phyloP scores from a whole-genome alignment of 352 stramenopile species.

The Pseudoperonospora humuli region DNA sequence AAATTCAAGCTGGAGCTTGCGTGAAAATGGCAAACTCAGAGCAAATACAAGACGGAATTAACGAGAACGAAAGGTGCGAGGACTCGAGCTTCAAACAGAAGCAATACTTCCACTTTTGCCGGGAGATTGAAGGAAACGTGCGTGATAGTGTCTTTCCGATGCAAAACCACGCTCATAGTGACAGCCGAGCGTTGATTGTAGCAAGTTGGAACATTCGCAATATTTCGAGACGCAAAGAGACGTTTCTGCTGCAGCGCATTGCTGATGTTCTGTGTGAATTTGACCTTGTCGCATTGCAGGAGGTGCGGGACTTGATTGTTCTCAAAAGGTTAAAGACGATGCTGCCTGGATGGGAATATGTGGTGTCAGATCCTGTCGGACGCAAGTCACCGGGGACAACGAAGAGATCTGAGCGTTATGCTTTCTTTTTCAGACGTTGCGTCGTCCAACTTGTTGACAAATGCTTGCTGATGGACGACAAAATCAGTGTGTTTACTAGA shows the following conservation, averaged over 20 bases:
- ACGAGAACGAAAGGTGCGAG: neutral
- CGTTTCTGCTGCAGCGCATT: constrained; percentile 36
- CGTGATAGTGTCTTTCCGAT: constrained; percentile 28
- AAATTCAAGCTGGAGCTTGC: constrained; percentile 22
- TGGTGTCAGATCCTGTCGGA: constrained; percentile 37
- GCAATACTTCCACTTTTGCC: constrained; percentile 25
- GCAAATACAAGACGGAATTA: neutral
- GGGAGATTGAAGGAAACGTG: constrained; percentile 27
- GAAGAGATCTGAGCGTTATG: constrained; percentile 38
- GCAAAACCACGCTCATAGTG: neutral
- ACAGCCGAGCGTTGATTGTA: constrained; percentile 28
- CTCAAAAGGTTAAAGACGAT: constrained; percentile 49
- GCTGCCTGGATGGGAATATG: constrained; percentile 50
- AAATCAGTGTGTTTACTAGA: constrained; percentile 19
- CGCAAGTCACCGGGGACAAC: constrained; percentile 12
- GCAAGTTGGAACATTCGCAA: constrained; percentile 76
- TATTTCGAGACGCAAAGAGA: constrained; percentile 41
- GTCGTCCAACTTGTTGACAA: constrained; percentile 21
- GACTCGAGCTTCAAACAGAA: neutral
- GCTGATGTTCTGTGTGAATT: constrained; percentile 42
- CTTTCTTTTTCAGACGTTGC: constrained; percentile 43
- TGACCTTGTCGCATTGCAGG: constrained; percentile 61
- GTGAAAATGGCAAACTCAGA: constrained; percentile 7
- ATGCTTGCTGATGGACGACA: constrained; percentile 13
- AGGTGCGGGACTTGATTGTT: constrained; percentile 55